Percentiles rank a stretch among this genome's conserved stretches.
These are phyloP conservation scores for Agaricus blazei DNA, from an alignment of 768 basidiomycete genomes.

Conservation along the genomic window DNA sequence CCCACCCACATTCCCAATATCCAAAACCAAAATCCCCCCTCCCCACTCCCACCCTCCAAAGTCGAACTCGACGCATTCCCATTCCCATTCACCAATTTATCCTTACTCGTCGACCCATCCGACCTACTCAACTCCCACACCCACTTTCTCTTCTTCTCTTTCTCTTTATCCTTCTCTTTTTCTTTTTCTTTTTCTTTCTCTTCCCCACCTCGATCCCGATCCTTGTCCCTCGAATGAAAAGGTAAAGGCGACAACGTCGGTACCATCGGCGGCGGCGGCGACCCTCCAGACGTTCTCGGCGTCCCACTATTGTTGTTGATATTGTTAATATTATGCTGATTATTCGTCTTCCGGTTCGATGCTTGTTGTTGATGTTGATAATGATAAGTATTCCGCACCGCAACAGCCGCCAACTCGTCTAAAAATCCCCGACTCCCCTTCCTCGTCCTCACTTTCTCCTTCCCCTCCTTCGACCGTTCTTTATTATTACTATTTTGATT, in stretches of 20 bases:
- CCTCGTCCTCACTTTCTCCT: slow-evolving; percentile 5
- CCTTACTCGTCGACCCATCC: background rate
- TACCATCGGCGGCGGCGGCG: too few relatives aligned
- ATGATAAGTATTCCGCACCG: background rate
- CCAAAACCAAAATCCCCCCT: background rate
- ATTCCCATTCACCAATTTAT: background rate
- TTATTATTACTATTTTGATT: background rate
- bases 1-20: slow-evolving; percentile 4
- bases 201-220: background rate
- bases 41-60: background rate
- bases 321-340: background rate
- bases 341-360: background rate
- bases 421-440: slow-evolving; percentile 9
- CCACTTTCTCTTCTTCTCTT: slow-evolving; percentile 4
- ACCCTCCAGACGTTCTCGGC: too few relatives aligned
- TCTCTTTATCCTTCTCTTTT: background rate
- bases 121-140: slow-evolving; percentile 1
- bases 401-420: slow-evolving; percentile 8
- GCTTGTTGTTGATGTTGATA: background rate
- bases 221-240: too few relatives aligned
- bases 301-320: background rate
- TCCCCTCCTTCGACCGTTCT: background rate
- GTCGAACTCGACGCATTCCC: background rate
- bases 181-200: background rate
- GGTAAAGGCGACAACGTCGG: too few relatives aligned